A percentile compares a stretch with the other conserved stretches of the same genome.
Evolutionary conservation across 352 stramenopile species (phyloP).

Genomic region (Phytophthora hybrid): DNA sequence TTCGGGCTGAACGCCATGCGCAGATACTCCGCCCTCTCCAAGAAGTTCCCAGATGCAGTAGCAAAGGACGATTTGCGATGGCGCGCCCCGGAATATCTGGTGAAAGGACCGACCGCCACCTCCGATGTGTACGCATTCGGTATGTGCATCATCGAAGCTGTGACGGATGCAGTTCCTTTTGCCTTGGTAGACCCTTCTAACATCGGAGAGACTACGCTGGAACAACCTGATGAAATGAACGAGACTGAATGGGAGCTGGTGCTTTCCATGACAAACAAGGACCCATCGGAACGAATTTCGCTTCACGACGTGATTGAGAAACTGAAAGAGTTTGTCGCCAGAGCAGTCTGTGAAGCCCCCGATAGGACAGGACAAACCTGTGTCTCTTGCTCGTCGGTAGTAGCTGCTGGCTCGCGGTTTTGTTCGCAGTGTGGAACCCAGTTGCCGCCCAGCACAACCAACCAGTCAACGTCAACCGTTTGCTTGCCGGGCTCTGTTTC

Average conservation of each 20-base stretch:
- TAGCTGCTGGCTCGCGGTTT: not conserved
- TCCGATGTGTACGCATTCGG: not conserved
- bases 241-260: not conserved
- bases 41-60: not conserved
- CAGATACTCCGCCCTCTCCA: not conserved
- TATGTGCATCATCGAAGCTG: not conserved
- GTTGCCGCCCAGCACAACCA: no score
- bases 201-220: not conserved
- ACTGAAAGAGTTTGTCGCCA: not conserved
- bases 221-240: not conserved
- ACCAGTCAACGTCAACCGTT: no score
- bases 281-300: not conserved
- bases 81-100: not conserved
- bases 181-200: not conserved
- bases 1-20: not conserved
- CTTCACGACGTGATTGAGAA: not conserved
- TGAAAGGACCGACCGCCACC: not conserved
- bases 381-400: not conserved
- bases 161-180: not conserved
- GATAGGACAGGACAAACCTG: not conserved
- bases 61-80: not conserved
- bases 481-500: no score
- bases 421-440: no score
- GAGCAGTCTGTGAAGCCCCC: not conserved
- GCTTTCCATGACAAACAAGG: not conserved